These are phyloP conservation scores for Castanea mollissima DNA, from an alignment of 306 rosid species.

Conservation along the genomic window DNA sequence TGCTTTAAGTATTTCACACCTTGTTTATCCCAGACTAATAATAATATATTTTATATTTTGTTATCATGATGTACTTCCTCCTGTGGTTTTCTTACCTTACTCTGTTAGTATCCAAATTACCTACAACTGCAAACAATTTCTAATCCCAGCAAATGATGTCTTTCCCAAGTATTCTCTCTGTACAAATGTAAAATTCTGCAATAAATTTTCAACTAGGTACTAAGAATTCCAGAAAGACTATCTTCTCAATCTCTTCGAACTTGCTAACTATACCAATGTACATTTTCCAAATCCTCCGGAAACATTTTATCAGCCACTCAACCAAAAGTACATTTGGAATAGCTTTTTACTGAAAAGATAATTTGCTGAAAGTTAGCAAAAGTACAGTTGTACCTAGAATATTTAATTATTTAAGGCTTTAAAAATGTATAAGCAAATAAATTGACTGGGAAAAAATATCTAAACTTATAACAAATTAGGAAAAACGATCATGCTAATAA, in stretches of 20 bases:
- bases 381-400: too few species aligned
- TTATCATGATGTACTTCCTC: background rate
- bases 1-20: too few species aligned
- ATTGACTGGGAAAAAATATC: too few species aligned
- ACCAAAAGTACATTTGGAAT: background rate
- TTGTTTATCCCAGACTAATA: too few species aligned
- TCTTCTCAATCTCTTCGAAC: background rate
- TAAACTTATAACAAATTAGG: background rate
- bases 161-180: background rate
- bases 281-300: background rate
- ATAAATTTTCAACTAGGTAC: background rate
- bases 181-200: background rate
- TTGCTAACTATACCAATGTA: background rate
- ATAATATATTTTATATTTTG: background rate
- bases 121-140: background rate
- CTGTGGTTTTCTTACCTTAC: background rate
- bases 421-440: too few species aligned
- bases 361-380: too few species aligned
- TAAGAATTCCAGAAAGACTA: background rate
- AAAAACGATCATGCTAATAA: background rate
- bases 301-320: background rate
- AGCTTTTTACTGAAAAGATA: too few species aligned
- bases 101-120: background rate
- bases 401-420: too few species aligned
- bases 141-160: background rate